phyloP scores from a whole-genome alignment of 2,329 filamentous ascomycete species.

The Parastagonospora avenae region DNA sequence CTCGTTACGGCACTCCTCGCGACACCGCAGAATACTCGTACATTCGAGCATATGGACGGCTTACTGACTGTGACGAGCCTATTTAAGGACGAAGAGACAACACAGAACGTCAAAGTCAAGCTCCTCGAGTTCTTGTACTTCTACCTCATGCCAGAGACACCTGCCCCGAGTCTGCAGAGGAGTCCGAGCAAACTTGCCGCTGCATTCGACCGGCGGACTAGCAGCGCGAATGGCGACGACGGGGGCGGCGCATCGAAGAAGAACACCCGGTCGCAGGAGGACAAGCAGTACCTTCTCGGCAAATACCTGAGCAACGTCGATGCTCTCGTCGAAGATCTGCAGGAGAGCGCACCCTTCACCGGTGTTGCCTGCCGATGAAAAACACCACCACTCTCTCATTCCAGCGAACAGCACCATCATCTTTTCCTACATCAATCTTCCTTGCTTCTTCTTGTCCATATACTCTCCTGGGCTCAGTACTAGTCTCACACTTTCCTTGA shows the following conservation, averaged over 20 bases:
- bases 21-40: constrained; percentile 83
- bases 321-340: constrained; percentile 81
- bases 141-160: constrained; percentile 93
- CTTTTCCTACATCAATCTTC: constrained; percentile 21
- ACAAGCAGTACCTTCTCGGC: constrained; percentile 81
- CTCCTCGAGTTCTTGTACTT: constrained; percentile 98
- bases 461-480: background rate
- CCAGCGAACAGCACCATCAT: background rate
- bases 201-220: constrained; percentile 41
- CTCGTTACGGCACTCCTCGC: constrained; percentile 89
- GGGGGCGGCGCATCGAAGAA: constrained; percentile 32
- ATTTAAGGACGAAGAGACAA: constrained; percentile 86
- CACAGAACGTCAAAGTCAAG: constrained; percentile 89
- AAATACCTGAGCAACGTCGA: constrained; percentile 79
- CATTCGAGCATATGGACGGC: constrained; percentile 90
- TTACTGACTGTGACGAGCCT: constrained; percentile 88
- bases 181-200: constrained; percentile 41
- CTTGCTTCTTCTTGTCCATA: constrained; percentile 16
- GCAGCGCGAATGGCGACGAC: constrained; percentile 34
- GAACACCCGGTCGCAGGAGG: constrained; percentile 68
- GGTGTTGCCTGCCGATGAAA: constrained; percentile 33
- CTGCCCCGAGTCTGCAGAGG: constrained; percentile 47
- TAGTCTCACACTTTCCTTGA: constrained; percentile 15
- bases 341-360: constrained; percentile 69
- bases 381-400: background rate